A percentile compares a stretch with the other conserved stretches of the same genome.
Conservation (phyloP, 345 rosid species). For the Barbarea vulgaris region DNA sequence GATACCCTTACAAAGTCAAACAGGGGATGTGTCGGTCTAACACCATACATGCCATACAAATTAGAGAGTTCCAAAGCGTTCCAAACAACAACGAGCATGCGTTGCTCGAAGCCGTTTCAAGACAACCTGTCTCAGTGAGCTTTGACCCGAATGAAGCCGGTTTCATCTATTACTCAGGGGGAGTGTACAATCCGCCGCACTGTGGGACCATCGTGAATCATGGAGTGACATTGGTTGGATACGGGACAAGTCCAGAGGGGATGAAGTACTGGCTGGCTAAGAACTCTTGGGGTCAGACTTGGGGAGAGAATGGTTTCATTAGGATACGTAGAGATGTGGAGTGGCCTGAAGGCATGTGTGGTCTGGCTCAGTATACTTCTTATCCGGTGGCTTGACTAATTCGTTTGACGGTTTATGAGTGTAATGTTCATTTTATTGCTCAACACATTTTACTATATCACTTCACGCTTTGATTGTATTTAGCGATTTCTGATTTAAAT, state of each 20-base stretch:
- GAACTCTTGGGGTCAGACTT: constrained; percentile 65
- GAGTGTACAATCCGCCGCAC: constrained; percentile 42
- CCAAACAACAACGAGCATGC: constrained; percentile 50
- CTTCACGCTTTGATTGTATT: neutral
- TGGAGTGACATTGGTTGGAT: constrained; percentile 60
- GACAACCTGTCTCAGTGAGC: constrained; percentile 58
- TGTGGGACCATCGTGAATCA: constrained; percentile 52
- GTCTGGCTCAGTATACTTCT: constrained; percentile 47
- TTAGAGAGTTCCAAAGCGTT: constrained; percentile 47
- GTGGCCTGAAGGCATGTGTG: constrained; percentile 57
- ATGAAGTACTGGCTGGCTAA: constrained; percentile 59
- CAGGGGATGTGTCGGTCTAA: constrained; percentile 45
- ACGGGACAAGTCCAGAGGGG: constrained; percentile 47
- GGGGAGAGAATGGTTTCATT: constrained; percentile 65
- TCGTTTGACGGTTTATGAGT: neutral
- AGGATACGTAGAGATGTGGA: constrained; percentile 49
- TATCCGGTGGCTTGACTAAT: constrained; percentile 43
- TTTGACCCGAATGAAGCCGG: constrained; percentile 35
- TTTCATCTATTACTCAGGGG: constrained; percentile 47
- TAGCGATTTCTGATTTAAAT: neutral
- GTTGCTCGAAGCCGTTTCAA: constrained; percentile 50
- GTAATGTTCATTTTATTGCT: neutral
- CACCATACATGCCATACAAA: constrained; percentile 29
- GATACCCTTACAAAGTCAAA: constrained; percentile 45
- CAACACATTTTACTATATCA: too few relatives aligned